These are phyloP conservation scores for Domatiomyces globalis DNA, from an alignment of 2,329 filamentous ascomycete genomes.

Conservation along the genomic window DNA sequence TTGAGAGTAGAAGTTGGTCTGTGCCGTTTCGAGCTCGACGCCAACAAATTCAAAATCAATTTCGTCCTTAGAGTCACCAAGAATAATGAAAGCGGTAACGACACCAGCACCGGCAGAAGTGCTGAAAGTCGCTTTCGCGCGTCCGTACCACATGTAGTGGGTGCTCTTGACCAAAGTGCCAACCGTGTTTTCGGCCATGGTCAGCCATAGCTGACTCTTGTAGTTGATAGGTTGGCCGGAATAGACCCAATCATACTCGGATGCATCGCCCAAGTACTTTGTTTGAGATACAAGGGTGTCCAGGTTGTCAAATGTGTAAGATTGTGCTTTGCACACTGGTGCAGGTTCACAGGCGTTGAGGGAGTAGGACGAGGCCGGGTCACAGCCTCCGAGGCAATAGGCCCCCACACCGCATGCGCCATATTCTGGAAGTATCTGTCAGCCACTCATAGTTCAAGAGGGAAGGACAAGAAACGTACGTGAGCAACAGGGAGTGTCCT, in stretches of 20 bases:
- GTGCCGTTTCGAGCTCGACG: conserved; percentile 57
- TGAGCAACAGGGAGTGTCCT: conserved; percentile 62
- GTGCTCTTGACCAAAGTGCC: conserved; percentile 78
- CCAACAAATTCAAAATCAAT: conserved; percentile 96
- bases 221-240: conserved; percentile 58
- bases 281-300: conserved; percentile 56
- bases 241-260: conserved; percentile 71
- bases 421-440: conserved; percentile 49
- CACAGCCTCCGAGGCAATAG: conserved; percentile 91
- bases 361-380: conserved; percentile 67
- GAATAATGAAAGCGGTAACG: conserved; percentile 90
- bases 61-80: conserved; percentile 93
- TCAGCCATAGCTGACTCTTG: conserved; percentile 61
- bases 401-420: conserved; percentile 85
- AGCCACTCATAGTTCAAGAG: background rate
- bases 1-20: conserved; percentile 97
- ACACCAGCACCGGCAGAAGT: conserved; percentile 75
- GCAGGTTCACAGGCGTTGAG: conserved; percentile 74
- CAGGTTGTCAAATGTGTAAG: conserved; percentile 59
- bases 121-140: conserved; percentile 71
- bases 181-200: conserved; percentile 72
- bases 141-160: conserved; percentile 94
- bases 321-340: conserved; percentile 57
- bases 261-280: conserved; percentile 74
- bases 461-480: conserved; percentile 41